Base-by-base conservation (phyloP, 352 stramenopile genomes). In the Blastocystis sp. region DNA sequence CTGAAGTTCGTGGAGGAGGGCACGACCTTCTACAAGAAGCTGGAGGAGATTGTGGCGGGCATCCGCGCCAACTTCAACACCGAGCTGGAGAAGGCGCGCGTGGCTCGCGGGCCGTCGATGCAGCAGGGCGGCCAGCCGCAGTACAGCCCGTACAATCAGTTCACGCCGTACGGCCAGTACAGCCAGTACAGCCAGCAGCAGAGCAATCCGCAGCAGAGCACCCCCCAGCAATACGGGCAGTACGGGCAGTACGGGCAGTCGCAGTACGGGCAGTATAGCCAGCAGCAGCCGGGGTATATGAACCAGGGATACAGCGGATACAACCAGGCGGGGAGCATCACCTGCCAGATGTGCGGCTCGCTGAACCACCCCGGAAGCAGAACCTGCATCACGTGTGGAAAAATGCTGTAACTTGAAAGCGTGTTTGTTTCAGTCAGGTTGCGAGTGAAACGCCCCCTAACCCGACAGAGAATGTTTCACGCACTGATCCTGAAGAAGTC, bases 371-470 rank as follows among this genome's bases (percentile, higher is more conserved):
- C 28, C 43, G 48, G 14, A 7, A 38, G 21, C 17, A 38, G 2
- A 19, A 71, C 40, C 43, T 71, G 64, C 43, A 43, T 38, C 17
- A 71, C 64, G 17, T 71, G 64, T 71, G 23, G 23, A 17, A 21
- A 38, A 19, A 23, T 11, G 4, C 48, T 71, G 64, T 71, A 38
- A 43, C 48, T 71, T 21, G 40, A 38, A 48, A 48, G 2, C 19
- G 23, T 71, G 64, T 71, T 71, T 71, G 64, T 71, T 71, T 2
- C 28, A 43, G 48, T 52, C 5, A 5, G 48, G 64, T 34, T 34
- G 28, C 28, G 28, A 34, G 28, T 34, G 28, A 34, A 34, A 34
- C 28, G 28, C 28, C 28, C 28, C 28, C 0, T 34, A 34, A 34
- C 28, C 28, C 28, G 28, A 34, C 28, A 34, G 28, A 34, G 28